Evolutionary conservation across 164 flowering plant species (phyloP).

Genomic region (Vitis rupestris): DNA sequence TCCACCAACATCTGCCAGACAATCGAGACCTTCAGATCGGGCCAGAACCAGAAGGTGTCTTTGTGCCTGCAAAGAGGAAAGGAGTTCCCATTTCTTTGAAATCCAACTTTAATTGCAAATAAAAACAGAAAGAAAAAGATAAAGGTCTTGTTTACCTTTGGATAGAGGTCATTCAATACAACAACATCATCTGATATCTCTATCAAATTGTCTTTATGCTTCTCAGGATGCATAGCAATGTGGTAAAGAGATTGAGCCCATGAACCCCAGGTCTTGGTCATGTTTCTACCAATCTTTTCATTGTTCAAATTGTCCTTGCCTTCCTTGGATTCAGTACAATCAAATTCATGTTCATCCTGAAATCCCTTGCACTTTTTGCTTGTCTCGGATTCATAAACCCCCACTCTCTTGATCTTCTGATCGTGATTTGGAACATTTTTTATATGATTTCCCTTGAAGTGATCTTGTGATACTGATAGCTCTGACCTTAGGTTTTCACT

Average conservation of each 20-base stretch:
- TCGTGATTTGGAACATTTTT: slow-evolving; percentile 23
- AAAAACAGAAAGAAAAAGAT: neutral
- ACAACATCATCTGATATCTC: slow-evolving; percentile 65
- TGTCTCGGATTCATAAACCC: slow-evolving; percentile 31
- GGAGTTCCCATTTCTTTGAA: neutral
- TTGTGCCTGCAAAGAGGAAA: slow-evolving; percentile 51
- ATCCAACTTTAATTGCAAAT: neutral
- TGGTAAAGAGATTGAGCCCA: slow-evolving; percentile 79
- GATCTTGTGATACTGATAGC: slow-evolving; percentile 22
- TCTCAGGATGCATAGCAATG: slow-evolving; percentile 77
- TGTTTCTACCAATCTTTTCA: slow-evolving; percentile 17
- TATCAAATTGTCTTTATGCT: slow-evolving; percentile 48
- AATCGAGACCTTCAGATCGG: slow-evolving; percentile 66
- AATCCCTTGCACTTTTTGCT: slow-evolving; percentile 65
- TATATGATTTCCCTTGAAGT: slow-evolving; percentile 5
- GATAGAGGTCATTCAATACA: slow-evolving; percentile 78
- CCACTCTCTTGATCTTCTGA: slow-evolving; percentile 52
- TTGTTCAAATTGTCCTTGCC: slow-evolving; percentile 12
- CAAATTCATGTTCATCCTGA: slow-evolving; percentile 25
- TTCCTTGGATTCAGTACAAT: slow-evolving; percentile 11
- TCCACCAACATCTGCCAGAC: slow-evolving; percentile 57
- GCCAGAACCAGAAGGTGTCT: slow-evolving; percentile 75
- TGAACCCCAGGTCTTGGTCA: slow-evolving; percentile 60
- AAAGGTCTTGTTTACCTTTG: slow-evolving; percentile 49
- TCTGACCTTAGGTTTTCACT: slow-evolving; percentile 5